Evolutionary conservation across 176 grass and related monocot species (phyloP).

Genomic region (Saccharum officinarum): DNA sequence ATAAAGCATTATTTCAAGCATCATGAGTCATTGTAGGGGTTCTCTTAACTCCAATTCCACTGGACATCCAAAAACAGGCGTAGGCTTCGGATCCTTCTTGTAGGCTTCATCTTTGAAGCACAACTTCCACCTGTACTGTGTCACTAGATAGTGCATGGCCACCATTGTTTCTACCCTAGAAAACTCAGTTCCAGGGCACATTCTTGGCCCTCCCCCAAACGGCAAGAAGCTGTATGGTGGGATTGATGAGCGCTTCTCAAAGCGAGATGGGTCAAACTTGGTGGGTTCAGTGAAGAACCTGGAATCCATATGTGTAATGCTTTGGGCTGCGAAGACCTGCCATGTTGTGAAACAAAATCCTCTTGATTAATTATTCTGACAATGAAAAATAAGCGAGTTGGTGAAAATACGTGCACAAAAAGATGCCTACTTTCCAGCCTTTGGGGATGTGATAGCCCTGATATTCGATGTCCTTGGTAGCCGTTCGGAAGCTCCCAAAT

Average conservation of each 20-base stretch:
- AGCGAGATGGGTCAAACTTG: constrained; percentile 42
- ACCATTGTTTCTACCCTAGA: constrained; percentile 44
- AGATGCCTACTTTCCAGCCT: constrained; percentile 44
- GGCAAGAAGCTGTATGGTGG: constrained; percentile 45
- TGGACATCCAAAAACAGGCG: constrained; percentile 33
- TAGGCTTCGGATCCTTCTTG: constrained; percentile 39
- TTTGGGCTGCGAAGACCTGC: constrained; percentile 46
- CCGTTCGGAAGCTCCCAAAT: constrained; percentile 47
- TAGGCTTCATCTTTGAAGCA: constrained; percentile 27
- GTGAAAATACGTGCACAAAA: neutral
- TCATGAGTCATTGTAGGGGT: neutral
- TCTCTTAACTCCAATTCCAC: neutral
- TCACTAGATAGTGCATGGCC: constrained; percentile 43
- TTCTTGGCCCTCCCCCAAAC: constrained; percentile 48
- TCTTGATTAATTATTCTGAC: neutral
- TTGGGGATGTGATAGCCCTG: constrained; percentile 40
- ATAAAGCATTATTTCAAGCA: neutral
- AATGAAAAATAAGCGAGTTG: neutral
- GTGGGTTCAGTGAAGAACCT: constrained; percentile 33
- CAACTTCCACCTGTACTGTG: constrained; percentile 40
- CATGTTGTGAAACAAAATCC: neutral
- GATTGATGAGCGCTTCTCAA: constrained; percentile 3
- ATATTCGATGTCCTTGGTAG: constrained; percentile 37
- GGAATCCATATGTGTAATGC: constrained; percentile 48
- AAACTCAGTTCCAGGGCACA: constrained; percentile 47